Base-by-base conservation (phyloP, 371 early-diverging fungal genomes). In the Apophysomyces ossiformis region DNA sequence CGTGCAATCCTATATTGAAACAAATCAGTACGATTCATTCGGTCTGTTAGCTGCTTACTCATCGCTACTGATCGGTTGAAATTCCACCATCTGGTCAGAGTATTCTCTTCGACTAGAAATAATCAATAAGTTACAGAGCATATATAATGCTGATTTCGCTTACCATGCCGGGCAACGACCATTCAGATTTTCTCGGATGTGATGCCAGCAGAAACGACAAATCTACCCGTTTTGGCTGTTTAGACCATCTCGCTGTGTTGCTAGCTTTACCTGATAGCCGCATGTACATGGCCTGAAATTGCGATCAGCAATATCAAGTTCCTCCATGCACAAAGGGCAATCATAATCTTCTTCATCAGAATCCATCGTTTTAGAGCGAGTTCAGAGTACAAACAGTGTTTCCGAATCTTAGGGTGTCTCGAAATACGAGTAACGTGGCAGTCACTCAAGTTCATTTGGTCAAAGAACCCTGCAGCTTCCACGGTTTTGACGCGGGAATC, bases 121-220 rank as follows among this genome's bases (percentile, higher is more conserved):
- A 45, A 65, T 46, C 37, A 26, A 39, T 45, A 18, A 58, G 56
- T 41, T 1, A 37, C 21, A 61, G 39, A 56, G 44, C 32, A n/a
- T 9, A 39, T 21, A 47, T 11, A 1, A 38, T 38, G 11, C 12
- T 18, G 75, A 78, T 38, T 68, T 37, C 1, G 70, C 67, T 18
- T 85, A 78, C 62, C 97, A 99, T 7, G 96, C 98, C 16, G 99
- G 98, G 77, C 99, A 99, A 57, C 90, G 87, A 6, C 92, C 92
- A 74, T 95, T 96, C 67, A 95, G 84, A 71, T 94, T 89, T 58
- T 96, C 92, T 68, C 93, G 94, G 78, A 97, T 97, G 70, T 95
- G 96, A 75, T 98, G 92, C 93, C 96, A 97, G 72, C 99, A 99
- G 77, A 99, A 99, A n/a, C 97, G 91, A 77, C 99, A 99, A 67